Evolutionary conservation across 441 rosid species (phyloP).

Genomic region (Populus hybrid): DNA sequence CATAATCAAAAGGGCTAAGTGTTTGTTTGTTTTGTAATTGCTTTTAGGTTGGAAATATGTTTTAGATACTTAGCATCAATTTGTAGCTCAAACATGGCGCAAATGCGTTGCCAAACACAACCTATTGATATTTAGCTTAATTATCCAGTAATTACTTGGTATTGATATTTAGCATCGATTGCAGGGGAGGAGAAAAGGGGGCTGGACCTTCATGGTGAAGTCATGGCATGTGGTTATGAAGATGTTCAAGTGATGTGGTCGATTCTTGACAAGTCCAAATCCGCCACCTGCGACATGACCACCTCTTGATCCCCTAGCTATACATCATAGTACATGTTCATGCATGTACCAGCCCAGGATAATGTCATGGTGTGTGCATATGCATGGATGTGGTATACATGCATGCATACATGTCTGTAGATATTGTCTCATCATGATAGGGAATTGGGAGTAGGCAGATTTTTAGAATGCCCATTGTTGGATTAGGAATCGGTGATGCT

Average conservation of each 20-base stretch:
- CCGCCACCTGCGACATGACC: slow-evolving; percentile 45
- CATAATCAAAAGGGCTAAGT: too few relatives aligned
- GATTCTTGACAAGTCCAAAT: slow-evolving; percentile 82
- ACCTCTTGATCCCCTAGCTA: slow-evolving; percentile 21
- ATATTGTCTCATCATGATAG: not conserved
- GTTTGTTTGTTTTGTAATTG: too few relatives aligned
- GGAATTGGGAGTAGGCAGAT: not conserved
- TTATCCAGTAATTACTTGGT: too few relatives aligned
- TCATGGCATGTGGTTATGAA: slow-evolving; percentile 89
- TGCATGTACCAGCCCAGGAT: not conserved
- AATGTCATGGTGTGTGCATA: not conserved
- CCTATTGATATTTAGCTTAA: too few relatives aligned
- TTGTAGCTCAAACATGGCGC: too few relatives aligned
- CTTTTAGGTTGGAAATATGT: too few relatives aligned
- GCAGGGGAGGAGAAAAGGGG: slow-evolving; percentile 53
- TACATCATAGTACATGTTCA: not conserved
- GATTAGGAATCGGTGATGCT: not conserved
- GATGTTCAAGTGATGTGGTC: slow-evolving; percentile 99
- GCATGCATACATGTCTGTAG: not conserved
- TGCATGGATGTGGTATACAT: slow-evolving; percentile 5
- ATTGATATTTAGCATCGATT: not conserved
- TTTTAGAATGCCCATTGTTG: not conserved
- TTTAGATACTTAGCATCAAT: too few relatives aligned
- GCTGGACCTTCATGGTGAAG: slow-evolving; percentile 80
- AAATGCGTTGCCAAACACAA: too few relatives aligned